Base-by-base conservation (phyloP, 1,284 basidiomycete species). In the Tilletia indica region DNA sequence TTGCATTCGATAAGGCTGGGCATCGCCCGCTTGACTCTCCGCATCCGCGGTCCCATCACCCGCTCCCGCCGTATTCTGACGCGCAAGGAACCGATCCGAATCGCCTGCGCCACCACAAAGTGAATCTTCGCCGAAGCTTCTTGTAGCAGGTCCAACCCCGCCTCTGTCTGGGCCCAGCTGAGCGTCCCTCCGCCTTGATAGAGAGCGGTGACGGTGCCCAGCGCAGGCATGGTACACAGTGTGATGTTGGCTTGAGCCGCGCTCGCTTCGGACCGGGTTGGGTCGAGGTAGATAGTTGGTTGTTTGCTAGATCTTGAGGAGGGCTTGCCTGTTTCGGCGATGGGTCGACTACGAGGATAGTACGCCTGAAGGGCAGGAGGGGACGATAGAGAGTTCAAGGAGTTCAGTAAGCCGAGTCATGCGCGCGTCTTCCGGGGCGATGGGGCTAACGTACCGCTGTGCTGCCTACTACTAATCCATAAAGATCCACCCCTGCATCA, bases 401-500 rank as follows among this genome's bases (percentile, higher is more conserved):
- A 77, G 45, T n/a, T 49, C 47, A 12, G 47, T 49, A 49, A 31
- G 25, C 0, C 25, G 25, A 31, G 25, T 31, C 25, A 31, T 31
- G 25, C 25, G 25, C 25, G 25, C 25, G 25, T 31, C 25, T 31
- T 31, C 25, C 25, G 25, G 25, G 25, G 25, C 25, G 25, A 31
- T 31, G 25, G 67, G 19, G 21, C 61, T 34, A 8, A 14, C 5
- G 63, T 38, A 64, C 61, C 34, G 61, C 61, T 19, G 61, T 64
- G 38, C 61, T 64, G 1, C 92, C 90, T 5, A 90, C 87, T 0
- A 94, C 93, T 2, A 96, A 86, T 3, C 93, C 94, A 67, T 91
- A 85, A 88, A 96, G 90, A 76, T 95, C 93, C 71, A 96, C 90
- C 0, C 93, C 92, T 21, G 93, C 93, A 79, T 93, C 89, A 8